Conservation (phyloP, 2,329 filamentous ascomycete genomes). For the Alternaria sp. region DNA sequence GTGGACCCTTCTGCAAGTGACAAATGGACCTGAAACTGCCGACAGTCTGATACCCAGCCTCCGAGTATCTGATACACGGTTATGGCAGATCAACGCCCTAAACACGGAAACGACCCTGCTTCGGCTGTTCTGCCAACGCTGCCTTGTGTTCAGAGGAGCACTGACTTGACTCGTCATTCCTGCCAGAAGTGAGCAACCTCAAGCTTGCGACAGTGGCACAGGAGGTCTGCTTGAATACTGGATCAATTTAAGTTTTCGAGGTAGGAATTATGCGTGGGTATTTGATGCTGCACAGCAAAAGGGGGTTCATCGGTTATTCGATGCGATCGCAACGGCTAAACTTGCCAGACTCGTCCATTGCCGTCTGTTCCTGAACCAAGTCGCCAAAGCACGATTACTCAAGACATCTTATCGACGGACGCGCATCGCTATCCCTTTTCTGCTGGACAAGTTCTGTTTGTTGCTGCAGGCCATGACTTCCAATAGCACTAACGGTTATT, state of each 20-base stretch:
- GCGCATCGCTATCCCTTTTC: constrained; percentile 11
- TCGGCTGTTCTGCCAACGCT: background rate
- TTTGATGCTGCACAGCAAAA: background rate
- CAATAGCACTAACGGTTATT: constrained; percentile 18
- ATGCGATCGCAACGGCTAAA: constrained; percentile 28
- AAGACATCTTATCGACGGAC: constrained; percentile 5
- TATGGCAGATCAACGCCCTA: constrained; percentile 33
- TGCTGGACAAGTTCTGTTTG: constrained; percentile 10
- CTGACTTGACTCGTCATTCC: constrained; percentile 5
- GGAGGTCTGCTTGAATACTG: background rate
- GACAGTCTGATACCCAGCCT: constrained; percentile 39
- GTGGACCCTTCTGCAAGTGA: constrained; percentile 27
- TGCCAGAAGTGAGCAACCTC: constrained; percentile 5
- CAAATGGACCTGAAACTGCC: constrained; percentile 44
- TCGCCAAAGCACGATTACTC: constrained; percentile 12
- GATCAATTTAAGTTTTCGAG: constrained; percentile 2
- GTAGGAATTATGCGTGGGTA: background rate
- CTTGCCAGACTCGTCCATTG: constrained; percentile 20
- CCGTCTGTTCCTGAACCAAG: constrained; percentile 10
- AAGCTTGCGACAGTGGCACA: background rate
- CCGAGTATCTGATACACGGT: constrained; percentile 39
- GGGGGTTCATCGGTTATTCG: background rate
- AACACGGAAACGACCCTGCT: constrained; percentile 4
- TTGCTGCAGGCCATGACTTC: constrained; percentile 27
- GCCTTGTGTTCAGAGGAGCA: background rate